A percentile compares a stretch with the other conserved stretches of the same genome.
Evolutionary conservation across 345 rosid genomes (phyloP).

Genomic region (Sapria himalayana): DNA sequence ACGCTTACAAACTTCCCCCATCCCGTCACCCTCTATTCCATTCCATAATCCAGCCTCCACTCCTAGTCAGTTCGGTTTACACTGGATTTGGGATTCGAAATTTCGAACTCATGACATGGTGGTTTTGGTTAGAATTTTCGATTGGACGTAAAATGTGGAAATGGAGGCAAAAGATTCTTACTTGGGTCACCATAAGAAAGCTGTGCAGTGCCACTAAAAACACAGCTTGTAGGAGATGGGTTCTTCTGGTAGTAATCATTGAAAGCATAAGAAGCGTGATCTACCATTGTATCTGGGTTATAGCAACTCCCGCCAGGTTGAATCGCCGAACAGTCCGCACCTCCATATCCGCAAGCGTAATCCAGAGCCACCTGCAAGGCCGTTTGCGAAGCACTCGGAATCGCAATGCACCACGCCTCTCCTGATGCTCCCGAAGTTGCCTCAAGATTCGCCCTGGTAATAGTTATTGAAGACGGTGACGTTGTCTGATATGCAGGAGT

Average conservation of each 20-base stretch:
- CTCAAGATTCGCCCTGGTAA: conserved; percentile 13
- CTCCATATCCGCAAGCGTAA: conserved; percentile 90
- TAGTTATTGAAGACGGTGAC: conserved; percentile 10
- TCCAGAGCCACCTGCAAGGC: conserved; percentile 88
- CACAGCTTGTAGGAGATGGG: conserved; percentile 72
- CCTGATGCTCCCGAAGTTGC: conserved; percentile 21
- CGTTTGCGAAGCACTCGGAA: conserved; percentile 47
- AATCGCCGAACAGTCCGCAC: conserved; percentile 70
- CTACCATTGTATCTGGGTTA: conserved; percentile 43
- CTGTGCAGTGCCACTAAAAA: conserved; percentile 81
- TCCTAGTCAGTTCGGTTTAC: too few relatives aligned
- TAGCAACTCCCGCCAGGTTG: conserved; percentile 60
- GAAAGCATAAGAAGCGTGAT: conserved; percentile 93
- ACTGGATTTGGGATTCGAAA: too few relatives aligned
- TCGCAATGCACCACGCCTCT: conserved; percentile 69
- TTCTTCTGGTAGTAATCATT: conserved; percentile 88
- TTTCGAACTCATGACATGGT: too few relatives aligned
- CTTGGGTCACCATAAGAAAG: conserved; percentile 79
- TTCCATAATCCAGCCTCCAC: too few relatives aligned
- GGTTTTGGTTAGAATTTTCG: too few relatives aligned
- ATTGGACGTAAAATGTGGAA: too few relatives aligned
- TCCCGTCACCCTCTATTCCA: too few relatives aligned
- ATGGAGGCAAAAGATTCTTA: too few relatives aligned
- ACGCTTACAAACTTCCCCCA: too few relatives aligned
- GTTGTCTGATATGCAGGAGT: conserved; percentile 13